Percentiles rank a stretch among this genome's conserved stretches.
These are phyloP conservation scores for Dryadomyces quercus-mongolicae DNA, from an alignment of 2,329 filamentous ascomycete species.

Conservation along the genomic window DNA sequence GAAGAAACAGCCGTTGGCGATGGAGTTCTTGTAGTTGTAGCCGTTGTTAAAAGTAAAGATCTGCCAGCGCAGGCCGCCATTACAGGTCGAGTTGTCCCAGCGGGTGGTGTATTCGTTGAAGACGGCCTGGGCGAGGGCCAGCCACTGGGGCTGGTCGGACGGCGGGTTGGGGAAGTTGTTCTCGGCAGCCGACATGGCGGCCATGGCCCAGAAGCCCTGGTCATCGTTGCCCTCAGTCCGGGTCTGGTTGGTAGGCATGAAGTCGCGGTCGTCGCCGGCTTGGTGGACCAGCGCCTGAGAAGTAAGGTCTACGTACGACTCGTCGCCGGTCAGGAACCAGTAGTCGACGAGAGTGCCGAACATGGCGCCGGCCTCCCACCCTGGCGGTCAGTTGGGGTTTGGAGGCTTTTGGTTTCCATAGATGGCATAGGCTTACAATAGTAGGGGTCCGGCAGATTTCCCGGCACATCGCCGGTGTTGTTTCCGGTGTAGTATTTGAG, in stretches of 20 bases:
- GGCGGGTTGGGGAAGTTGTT: conserved; percentile 60
- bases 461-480: conserved; percentile 44
- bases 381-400: conserved; percentile 30
- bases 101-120: conserved; percentile 66
- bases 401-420: conserved; percentile 8
- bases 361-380: conserved; percentile 64
- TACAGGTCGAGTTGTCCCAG: conserved; percentile 56
- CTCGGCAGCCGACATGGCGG: conserved; percentile 68
- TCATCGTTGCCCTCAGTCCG: conserved; percentile 57
- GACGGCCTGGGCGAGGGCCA: conserved; percentile 65
- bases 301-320: conserved; percentile 48
- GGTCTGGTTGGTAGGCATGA: conserved; percentile 56
- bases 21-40: conserved; percentile 55
- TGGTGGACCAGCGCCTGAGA: conserved; percentile 50
- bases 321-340: conserved; percentile 57
- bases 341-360: conserved; percentile 63
- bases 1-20: conserved; percentile 59
- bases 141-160: conserved; percentile 54
- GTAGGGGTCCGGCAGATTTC: conserved; percentile 47
- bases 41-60: conserved; percentile 69
- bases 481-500: conserved; percentile 43
- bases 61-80: conserved; percentile 75
- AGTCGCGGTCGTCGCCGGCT: conserved; percentile 45
- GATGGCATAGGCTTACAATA: conserved; percentile 38
- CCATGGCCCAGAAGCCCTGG: conserved; percentile 77